A percentile compares a stretch with the other conserved stretches of the same genome.
Evolutionary conservation across 495 filamentous ascomycete genomes (phyloP).

Genomic region (Aspergillus egyptiacus): DNA sequence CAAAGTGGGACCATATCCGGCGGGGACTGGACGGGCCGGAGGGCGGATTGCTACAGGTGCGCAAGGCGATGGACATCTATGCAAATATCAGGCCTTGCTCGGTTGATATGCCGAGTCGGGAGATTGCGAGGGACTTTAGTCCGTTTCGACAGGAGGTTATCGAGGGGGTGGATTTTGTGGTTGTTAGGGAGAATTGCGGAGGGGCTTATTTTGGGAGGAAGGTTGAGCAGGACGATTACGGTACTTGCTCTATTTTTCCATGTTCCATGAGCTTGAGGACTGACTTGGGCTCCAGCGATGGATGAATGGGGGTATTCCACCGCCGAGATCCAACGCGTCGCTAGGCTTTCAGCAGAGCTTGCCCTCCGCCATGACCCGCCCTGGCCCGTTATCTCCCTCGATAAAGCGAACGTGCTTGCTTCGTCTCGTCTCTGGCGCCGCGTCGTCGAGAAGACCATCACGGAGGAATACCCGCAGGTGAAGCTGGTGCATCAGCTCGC

Average conservation of each 20-base stretch:
- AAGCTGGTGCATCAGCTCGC: constrained; percentile 43
- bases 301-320: constrained; percentile 45
- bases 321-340: constrained; percentile 43
- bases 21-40: constrained; percentile 43
- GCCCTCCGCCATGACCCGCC: constrained; percentile 41
- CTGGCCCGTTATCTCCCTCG: constrained; percentile 40
- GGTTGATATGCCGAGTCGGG: constrained; percentile 33
- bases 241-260: constrained; percentile 17
- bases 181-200: constrained; percentile 48
- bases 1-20: constrained; percentile 41
- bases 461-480: constrained; percentile 43
- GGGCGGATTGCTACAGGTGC: constrained; percentile 40
- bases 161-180: constrained; percentile 44
- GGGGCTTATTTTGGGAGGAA: constrained; percentile 50
- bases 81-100: constrained; percentile 47
- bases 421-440: constrained; percentile 45
- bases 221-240: constrained; percentile 41
- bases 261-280: too few relatives aligned
- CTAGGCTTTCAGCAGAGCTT: constrained; percentile 41
- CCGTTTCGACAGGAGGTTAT: constrained; percentile 44
- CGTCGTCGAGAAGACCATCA: constrained; percentile 40
- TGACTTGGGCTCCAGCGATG: constrained; percentile 25
- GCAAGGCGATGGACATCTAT: constrained; percentile 46
- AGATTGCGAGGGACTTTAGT: constrained; percentile 34
- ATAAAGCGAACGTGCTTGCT: constrained; percentile 50